Evolutionary conservation across 192 early-diverging fungal genomes (phyloP), one percentile per base, ranked within the genome.

Genomic region (Entomortierella beljakovae): DNA sequence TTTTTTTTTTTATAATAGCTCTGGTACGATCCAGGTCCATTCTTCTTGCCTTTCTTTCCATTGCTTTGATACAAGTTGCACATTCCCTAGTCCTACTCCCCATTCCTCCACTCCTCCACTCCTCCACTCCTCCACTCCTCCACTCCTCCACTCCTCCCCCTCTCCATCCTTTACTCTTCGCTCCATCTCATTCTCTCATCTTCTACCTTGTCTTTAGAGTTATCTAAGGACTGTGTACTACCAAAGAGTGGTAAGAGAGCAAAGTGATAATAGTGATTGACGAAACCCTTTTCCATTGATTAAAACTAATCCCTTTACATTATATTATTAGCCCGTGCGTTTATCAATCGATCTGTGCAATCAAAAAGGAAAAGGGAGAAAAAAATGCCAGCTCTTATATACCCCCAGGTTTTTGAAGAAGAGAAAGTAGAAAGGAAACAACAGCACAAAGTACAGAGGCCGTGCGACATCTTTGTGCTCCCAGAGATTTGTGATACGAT

Each of bases 401-500:
- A 61, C 46, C 37, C 60, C n/a, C 9, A 18, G 18, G 42, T 13
- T 43, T 18, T 43, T 18, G 10, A 43, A 43, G 18, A 43, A 18
- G 18, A 18, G 42, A 43, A 43, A 52, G 6, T 23, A 8, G 6
- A 54, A 29, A 22, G 15, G 1, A 23, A 37, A n/a, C 57, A 38
- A 23, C 51, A 57, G 28, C 32, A 9, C 15, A 50, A 56, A 52
- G 15, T 59, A 26, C 55, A 40, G 25, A 15, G 0, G 18, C 42
- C n/a, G 3, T 16, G 62, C 2, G 6, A 28, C 54, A 53, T 43
- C 46, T 61, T 79, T 52, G 31, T 46, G 22, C 37, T 79, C 13
- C 67, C 75, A 6, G 75, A 79, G 57, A 23, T 79, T 4, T 79
- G 67, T 26, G 75, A 70, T 18, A 50, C 53, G 23, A 79, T 79